phyloP scores from a whole-genome alignment of 1,284 basidiomycete species.

The Papiliotrema terrestris region DNA sequence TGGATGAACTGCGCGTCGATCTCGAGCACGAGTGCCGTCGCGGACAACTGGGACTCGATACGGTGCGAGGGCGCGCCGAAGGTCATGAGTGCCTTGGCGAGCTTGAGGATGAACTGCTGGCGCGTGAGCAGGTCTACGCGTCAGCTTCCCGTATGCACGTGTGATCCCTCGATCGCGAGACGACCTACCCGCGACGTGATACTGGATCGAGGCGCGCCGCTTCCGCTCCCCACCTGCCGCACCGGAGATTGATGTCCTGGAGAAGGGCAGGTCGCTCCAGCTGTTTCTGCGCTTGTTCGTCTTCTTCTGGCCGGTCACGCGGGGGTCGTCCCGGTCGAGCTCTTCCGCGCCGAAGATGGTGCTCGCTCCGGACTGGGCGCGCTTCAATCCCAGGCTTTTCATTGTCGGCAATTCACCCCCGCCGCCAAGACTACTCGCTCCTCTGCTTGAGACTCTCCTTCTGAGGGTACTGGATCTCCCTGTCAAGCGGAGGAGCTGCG shows the following conservation, averaged over 20 bases:
- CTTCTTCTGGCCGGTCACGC: constrained; percentile 28
- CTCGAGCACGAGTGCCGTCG: constrained; percentile 75
- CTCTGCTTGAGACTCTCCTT: constrained; percentile 12
- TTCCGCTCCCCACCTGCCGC: constrained; percentile 4
- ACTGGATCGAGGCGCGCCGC: constrained; percentile 23
- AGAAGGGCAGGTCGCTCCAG: constrained; percentile 17
- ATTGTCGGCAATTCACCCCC: constrained; percentile 24
- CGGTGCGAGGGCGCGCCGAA: constrained; percentile 84
- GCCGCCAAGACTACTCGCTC: background rate
- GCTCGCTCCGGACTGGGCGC: constrained; percentile 12
- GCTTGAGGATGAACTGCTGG: constrained; percentile 71
- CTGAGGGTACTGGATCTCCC: constrained; percentile 19
- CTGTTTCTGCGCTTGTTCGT: constrained; percentile 19
- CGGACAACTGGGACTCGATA: constrained; percentile 73
- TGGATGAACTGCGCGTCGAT: constrained; percentile 76
- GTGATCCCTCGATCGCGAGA: background rate
- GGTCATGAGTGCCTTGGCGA: constrained; percentile 72
- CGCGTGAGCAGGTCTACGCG: constrained; percentile 60
- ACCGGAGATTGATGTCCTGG: constrained; percentile 8
- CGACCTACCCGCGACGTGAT: constrained; percentile 32
- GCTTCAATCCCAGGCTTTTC: constrained; percentile 22
- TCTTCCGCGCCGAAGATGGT: constrained; percentile 22
- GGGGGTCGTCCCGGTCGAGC: constrained; percentile 31
- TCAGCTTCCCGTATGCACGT: background rate
- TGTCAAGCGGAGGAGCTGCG: constrained; percentile 26